Conservation (phyloP, 805 yeast species). For the Hemisphaericaspora nanyangensis region DNA sequence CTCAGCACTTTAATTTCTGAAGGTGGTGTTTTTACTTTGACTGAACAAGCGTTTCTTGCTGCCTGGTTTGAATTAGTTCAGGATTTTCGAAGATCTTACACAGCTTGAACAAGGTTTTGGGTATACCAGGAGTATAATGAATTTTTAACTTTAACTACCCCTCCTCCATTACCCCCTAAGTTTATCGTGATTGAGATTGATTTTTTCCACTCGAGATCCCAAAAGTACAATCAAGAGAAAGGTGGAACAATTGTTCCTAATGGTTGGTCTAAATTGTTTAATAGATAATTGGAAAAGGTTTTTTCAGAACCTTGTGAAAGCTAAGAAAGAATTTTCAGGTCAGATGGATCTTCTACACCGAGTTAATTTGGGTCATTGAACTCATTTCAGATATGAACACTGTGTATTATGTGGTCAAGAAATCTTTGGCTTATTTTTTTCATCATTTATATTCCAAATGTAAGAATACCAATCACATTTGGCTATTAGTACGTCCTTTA, state of each 20-base stretch:
- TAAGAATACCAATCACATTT: too few relatives aligned
- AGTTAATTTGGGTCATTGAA: too few relatives aligned
- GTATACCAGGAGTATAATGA: neutral
- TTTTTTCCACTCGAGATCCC: neutral
- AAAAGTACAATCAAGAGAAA: neutral
- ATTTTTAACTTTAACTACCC: neutral
- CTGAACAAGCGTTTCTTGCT: neutral
- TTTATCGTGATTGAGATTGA: neutral
- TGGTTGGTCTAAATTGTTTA: neutral
- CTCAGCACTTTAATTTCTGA: neutral
- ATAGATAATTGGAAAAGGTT: neutral
- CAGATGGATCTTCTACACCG: too few relatives aligned
- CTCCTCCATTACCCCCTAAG: neutral
- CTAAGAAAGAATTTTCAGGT: too few relatives aligned
- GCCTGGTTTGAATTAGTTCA: constrained; percentile 1
- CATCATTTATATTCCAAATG: too few relatives aligned
- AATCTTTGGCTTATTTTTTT: too few relatives aligned
- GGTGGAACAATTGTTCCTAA: neutral
- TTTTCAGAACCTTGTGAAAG: neutral
- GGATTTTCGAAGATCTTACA: neutral
- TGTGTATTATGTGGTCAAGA: too few relatives aligned
- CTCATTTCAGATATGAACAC: too few relatives aligned
- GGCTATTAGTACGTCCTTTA: too few relatives aligned
- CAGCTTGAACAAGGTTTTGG: neutral
- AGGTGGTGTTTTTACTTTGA: neutral